A percentile compares a stretch with the other conserved stretches of the same genome.
Evolutionary conservation across 352 stramenopile species (phyloP).

Genomic region (Globisporangium emineosum): DNA sequence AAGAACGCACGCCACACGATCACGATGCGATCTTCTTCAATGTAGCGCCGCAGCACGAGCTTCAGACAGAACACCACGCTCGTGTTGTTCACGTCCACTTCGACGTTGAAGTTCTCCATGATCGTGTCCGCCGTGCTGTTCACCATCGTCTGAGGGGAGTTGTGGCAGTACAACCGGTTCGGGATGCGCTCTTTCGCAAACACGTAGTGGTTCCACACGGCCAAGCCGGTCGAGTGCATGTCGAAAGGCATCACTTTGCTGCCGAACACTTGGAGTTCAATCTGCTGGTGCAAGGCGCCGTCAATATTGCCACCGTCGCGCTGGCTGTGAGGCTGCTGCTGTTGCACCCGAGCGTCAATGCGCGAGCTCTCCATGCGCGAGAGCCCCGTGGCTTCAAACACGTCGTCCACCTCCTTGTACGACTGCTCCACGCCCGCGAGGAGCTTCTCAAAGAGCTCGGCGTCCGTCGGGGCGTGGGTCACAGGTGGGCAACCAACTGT

Average conservation of each 20-base stretch:
- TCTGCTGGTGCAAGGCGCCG: not conserved
- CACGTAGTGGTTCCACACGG: conserved; percentile 40
- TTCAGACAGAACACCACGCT: conserved; percentile 45
- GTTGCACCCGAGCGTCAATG: conserved; percentile 31
- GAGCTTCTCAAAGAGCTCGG: conserved; percentile 26
- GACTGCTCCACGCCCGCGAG: conserved; percentile 24
- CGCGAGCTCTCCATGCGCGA: conserved; percentile 28
- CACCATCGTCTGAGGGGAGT: conserved; percentile 32
- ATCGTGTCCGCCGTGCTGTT: conserved; percentile 42
- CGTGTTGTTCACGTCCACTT: conserved; percentile 43
- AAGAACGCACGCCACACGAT: conserved; percentile 58
- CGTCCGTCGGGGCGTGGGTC: conserved; percentile 12
- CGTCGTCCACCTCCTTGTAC: conserved; percentile 24
- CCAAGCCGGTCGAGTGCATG: conserved; percentile 31
- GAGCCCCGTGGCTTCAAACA: conserved; percentile 43
- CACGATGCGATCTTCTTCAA: conserved; percentile 43
- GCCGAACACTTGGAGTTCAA: conserved; percentile 42
- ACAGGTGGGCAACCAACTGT: not conserved
- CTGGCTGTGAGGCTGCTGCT: conserved; percentile 12
- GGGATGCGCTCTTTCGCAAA: conserved; percentile 37
- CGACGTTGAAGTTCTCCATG: conserved; percentile 52
- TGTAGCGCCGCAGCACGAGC: conserved; percentile 45
- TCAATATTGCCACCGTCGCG: not conserved
- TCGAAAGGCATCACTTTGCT: conserved; percentile 52
- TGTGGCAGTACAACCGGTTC: conserved; percentile 40